Evolutionary conservation across 768 basidiomycete genomes (phyloP), one percentile per base, ranked within the genome.

Genomic region (Leccinellum albellum): DNA sequence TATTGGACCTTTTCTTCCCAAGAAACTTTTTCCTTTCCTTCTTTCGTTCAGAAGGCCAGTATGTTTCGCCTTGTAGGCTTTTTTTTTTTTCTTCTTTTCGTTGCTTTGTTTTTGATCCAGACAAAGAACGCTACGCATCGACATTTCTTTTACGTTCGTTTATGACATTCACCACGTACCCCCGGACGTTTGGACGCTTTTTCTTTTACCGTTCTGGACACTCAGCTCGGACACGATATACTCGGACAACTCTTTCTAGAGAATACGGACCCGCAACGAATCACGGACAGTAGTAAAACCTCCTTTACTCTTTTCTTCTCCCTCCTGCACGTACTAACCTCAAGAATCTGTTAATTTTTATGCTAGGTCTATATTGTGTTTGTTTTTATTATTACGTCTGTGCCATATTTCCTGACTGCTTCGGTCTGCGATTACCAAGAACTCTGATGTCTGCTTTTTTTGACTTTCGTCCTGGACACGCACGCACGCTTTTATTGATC

Each of bases 191-290:
- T 50, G 20, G 20, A 10, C 40, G n/a, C 40, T 42, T 42, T 42
- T 20, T 42, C 40, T 2, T 12, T 10, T 20, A 20, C n/a, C 40
- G 20, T 42, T 42, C 54, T 20, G 65, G 57, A 70, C 68, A 42
- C 24, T 54, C 42, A 40, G 26, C 60, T 61, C 60, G 29, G 61
- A 70, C 53, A 47, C 37, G 20, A 42, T 20, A 42, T 63, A 51
- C 46, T 61, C 37, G 64, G 65, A 70, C 69, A 42, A 20, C 40
- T 21, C 40, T 42, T 42, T 60, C 44, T 70, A 64, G 55, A 71
- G 33, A 42, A 42, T 42, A 60, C 31, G 69, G 69, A 70, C 71
- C 57, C 55, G 40, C 55, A 57, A 42, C 40, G 40, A 42, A 42
- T 56, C 45, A 61, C 37, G 63, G 52, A 69, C 66, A 61, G 21